Conservation (phyloP, 2,329 filamentous ascomycete genomes). For the Cladosporium cucumerinum region DNA sequence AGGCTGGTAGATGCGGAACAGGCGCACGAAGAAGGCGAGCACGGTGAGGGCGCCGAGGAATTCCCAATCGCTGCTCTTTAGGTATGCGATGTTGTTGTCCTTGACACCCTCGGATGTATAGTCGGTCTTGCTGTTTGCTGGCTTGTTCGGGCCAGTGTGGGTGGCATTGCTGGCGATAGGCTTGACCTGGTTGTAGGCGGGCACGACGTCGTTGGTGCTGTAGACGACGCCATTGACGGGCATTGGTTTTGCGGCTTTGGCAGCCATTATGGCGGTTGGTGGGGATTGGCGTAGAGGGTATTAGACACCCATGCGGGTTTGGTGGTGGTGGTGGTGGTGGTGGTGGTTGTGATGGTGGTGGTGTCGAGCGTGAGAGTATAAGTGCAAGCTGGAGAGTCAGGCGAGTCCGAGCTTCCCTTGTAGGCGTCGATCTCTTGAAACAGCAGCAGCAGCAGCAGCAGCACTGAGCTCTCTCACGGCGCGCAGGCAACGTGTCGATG, state of each 20-base stretch:
- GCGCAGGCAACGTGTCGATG: not conserved
- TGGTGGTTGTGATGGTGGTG: too few species aligned
- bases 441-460: not conserved
- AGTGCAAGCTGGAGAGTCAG: not conserved
- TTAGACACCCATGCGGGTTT: constrained; percentile 6
- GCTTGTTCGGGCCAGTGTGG: constrained; percentile 34
- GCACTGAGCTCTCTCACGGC: not conserved
- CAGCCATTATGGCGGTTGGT: constrained; percentile 6
- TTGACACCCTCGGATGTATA: constrained; percentile 76
- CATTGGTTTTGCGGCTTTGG: constrained; percentile 13
- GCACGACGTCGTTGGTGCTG: constrained; percentile 3
- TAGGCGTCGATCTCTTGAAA: constrained; percentile 7
- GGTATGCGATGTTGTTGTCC: constrained; percentile 87
- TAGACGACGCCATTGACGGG: constrained; percentile 13
- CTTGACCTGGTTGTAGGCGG: constrained; percentile 7
- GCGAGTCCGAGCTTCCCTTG: constrained; percentile 9
- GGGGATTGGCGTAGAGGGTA: not conserved
- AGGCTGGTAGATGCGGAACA: constrained; percentile 95
- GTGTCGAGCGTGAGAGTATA: not conserved
- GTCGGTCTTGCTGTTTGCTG: constrained; percentile 41
- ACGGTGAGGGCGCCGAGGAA: constrained; percentile 69
- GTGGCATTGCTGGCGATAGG: not conserved
- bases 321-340: not conserved
- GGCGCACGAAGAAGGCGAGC: constrained; percentile 72
- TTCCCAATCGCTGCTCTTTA: constrained; percentile 81